A percentile compares a stretch with the other conserved stretches of the same genome.
Conservation (phyloP, 1,139 yeast genomes). For the Debaryomyces singareniensis region DNA sequence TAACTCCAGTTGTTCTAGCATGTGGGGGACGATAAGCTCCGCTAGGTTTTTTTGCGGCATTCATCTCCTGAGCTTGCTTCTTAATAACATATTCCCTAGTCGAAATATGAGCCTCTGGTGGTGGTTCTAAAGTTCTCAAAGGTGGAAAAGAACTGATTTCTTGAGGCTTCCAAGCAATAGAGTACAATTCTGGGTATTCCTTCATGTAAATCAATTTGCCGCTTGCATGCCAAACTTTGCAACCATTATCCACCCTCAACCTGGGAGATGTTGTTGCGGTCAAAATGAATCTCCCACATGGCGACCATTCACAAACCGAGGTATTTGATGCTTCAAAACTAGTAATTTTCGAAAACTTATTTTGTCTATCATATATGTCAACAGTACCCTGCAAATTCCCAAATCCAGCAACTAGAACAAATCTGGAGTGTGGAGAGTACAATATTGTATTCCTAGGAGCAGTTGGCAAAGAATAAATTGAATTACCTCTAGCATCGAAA, state of each 20-base stretch:
- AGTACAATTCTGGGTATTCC: slow-evolving; percentile 74
- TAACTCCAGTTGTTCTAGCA: slow-evolving; percentile 55
- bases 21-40: slow-evolving; percentile 98
- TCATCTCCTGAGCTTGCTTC: slow-evolving; percentile 31
- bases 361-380: slow-evolving; percentile 89
- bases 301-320: slow-evolving; percentile 95
- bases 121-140: slow-evolving; percentile 45
- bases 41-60: slow-evolving; percentile 47
- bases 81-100: slow-evolving; percentile 51
- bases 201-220: slow-evolving; percentile 75
- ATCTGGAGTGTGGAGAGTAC: slow-evolving; percentile 92
- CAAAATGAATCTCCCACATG: slow-evolving; percentile 90
- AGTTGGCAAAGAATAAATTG: slow-evolving; percentile 75
- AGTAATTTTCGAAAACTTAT: slow-evolving; percentile 72
- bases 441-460: slow-evolving; percentile 86
- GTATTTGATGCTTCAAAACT: slow-evolving; percentile 91
- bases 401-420: slow-evolving; percentile 90
- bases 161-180: slow-evolving; percentile 88
- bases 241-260: slow-evolving; percentile 92
- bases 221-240: slow-evolving; percentile 86
- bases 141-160: slow-evolving; percentile 54
- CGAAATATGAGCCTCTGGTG: slow-evolving; percentile 64
- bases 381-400: slow-evolving; percentile 97
- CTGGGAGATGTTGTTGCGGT: slow-evolving; percentile 98
- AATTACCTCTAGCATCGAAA: slow-evolving; percentile 90